Conservation (phyloP, 768 basidiomycete genomes). For the Macrolepiota dolichaula region DNA sequence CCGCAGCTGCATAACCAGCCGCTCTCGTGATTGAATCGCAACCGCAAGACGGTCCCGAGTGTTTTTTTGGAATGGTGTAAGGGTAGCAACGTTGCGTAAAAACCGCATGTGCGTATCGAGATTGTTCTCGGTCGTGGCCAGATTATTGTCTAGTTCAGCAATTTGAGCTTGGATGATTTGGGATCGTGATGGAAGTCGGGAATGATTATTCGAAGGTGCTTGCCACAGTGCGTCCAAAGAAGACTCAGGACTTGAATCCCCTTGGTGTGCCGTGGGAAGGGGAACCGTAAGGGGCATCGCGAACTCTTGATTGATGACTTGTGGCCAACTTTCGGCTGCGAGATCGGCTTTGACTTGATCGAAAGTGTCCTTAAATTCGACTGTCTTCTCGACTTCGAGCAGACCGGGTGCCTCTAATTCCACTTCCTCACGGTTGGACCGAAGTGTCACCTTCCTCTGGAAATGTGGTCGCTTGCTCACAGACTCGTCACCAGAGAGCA, state of each 20-base stretch:
- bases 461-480: slow-evolving; percentile 19
- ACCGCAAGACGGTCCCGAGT: slow-evolving; percentile 74
- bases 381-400: slow-evolving; percentile 54
- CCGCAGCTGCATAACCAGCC: slow-evolving; percentile 61
- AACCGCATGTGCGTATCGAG: slow-evolving; percentile 70
- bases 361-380: slow-evolving; percentile 79
- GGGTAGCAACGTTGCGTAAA: slow-evolving; percentile 76
- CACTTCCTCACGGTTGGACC: slow-evolving; percentile 25
- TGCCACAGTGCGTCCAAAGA: slow-evolving; percentile 13
- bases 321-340: slow-evolving; percentile 40
- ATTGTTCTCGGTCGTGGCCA: slow-evolving; percentile 48
- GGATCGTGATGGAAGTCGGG: slow-evolving; percentile 47
- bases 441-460: slow-evolving; percentile 27
- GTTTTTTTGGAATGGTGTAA: slow-evolving; percentile 84
- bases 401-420: slow-evolving; percentile 39
- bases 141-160: slow-evolving; percentile 56
- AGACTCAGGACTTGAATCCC: neutral
- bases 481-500: slow-evolving; percentile 30
- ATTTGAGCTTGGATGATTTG: slow-evolving; percentile 61
- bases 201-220: slow-evolving; percentile 21
- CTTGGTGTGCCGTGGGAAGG: neutral
- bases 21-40: slow-evolving; percentile 60
- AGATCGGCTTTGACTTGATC: slow-evolving; percentile 85
- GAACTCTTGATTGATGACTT: neutral
- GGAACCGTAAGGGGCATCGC: neutral